A percentile compares a stretch with the other conserved stretches of the same genome.
These are phyloP conservation scores for Fusarium citri DNA, from an alignment of 2,329 filamentous ascomycete species.

Conservation along the genomic window DNA sequence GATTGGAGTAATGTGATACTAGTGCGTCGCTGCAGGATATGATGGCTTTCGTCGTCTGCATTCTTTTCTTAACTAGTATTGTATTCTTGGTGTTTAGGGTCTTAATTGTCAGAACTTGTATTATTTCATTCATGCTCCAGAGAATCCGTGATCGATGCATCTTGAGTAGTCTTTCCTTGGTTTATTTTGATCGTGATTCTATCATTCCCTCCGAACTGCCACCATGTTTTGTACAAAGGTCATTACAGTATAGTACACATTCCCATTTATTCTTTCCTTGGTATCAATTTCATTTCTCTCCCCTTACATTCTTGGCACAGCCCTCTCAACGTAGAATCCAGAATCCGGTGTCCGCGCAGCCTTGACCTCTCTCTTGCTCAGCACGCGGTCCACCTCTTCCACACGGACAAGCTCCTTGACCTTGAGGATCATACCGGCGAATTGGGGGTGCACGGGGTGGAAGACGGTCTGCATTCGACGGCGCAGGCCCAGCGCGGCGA, in stretches of 20 bases:
- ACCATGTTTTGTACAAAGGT: slow-evolving; percentile 43
- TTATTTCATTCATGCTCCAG: neutral
- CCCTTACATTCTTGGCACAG: slow-evolving; percentile 45
- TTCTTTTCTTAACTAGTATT: slow-evolving; percentile 21
- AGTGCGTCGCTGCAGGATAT: slow-evolving; percentile 37
- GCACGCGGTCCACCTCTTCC: slow-evolving; percentile 75
- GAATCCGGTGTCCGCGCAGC: slow-evolving; percentile 77
- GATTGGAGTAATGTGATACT: slow-evolving; percentile 18
- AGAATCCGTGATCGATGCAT: neutral
- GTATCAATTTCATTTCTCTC: neutral
- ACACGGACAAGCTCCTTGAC: slow-evolving; percentile 93
- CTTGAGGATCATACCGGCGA: slow-evolving; percentile 91
- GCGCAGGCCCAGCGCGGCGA: slow-evolving; percentile 85
- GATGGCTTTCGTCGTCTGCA: slow-evolving; percentile 20
- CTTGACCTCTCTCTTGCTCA: slow-evolving; percentile 77
- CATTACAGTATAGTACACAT: slow-evolving; percentile 50
- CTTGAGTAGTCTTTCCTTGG: slow-evolving; percentile 4
- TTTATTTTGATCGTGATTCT: slow-evolving; percentile 22
- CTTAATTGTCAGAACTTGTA: neutral
- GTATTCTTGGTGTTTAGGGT: slow-evolving; percentile 10
- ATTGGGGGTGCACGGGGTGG: slow-evolving; percentile 82
- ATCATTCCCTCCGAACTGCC: slow-evolving; percentile 8
- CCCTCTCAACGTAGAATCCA: slow-evolving; percentile 83
- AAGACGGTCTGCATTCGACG: slow-evolving; percentile 90
- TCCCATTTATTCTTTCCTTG: slow-evolving; percentile 4